Evolutionary conservation across 345 rosid genomes (phyloP).

Genomic region (Toxicodendron radicans): DNA sequence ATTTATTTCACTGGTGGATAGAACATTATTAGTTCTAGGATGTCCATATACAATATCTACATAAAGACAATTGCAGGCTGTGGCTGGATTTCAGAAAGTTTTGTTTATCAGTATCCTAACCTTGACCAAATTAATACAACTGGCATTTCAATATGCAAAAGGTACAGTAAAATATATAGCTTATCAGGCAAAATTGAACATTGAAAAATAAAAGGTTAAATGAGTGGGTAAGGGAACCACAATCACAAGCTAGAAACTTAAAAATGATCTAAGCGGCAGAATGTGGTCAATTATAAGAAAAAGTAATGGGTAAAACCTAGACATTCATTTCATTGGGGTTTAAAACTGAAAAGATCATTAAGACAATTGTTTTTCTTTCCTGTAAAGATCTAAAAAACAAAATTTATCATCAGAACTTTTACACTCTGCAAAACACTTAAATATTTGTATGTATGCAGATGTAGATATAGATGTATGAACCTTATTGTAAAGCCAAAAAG

Average conservation of each 20-base stretch:
- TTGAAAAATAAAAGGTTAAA: not conserved
- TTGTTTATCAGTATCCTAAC: not conserved
- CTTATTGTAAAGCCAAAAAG: too few species aligned
- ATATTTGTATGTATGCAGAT: too few species aligned
- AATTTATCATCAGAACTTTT: not conserved
- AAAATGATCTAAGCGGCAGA: not conserved
- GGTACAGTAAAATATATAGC: not conserved
- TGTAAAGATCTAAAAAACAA: not conserved
- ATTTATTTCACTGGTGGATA: slow-evolving; percentile 78
- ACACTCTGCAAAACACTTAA: not conserved
- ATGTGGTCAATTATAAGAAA: not conserved
- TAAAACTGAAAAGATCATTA: not conserved
- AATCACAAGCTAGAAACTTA: not conserved
- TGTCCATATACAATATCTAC: not conserved
- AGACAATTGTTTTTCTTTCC: not conserved
- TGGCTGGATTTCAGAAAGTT: not conserved
- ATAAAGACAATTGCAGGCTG: not conserved
- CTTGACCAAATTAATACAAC: not conserved
- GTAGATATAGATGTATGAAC: too few species aligned
- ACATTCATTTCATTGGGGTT: not conserved
- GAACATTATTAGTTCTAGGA: slow-evolving; percentile 41
- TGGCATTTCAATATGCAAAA: too few species aligned
- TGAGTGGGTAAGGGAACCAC: too few species aligned
- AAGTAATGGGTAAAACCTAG: not conserved
- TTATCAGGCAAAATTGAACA: not conserved